Percentiles rank a stretch among this genome's conserved stretches.
phyloP scores from a whole-genome alignment of 1,284 basidiomycete genomes.

The Rhodotorula glutinis region DNA sequence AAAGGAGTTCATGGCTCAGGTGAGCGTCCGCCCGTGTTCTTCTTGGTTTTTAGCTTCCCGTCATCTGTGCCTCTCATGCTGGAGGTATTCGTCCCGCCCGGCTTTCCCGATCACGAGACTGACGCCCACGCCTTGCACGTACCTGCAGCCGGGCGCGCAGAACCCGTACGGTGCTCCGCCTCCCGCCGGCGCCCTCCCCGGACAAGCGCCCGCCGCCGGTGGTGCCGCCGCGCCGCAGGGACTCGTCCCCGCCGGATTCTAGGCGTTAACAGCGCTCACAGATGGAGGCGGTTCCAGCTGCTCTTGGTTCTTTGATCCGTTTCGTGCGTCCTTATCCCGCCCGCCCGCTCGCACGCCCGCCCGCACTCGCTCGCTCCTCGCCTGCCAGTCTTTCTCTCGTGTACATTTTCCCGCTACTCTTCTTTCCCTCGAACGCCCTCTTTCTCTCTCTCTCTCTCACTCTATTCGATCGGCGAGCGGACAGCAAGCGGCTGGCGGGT shows the following conservation, averaged over 20 bases:
- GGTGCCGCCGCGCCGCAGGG: conserved; percentile 15
- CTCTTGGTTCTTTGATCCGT: no score
- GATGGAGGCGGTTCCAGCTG: no score
- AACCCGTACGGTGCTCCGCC: conserved; percentile 30
- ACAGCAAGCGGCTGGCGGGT: no score
- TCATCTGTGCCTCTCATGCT: no score
- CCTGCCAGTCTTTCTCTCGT: background rate
- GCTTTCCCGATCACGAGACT: no score
- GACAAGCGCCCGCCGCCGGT: conserved; percentile 1
- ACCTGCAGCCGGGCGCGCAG: conserved; percentile 22
- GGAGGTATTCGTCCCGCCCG: no score
- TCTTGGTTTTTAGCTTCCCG: no score
- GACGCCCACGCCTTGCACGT: background rate
- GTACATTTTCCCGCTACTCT: background rate
- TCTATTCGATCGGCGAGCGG: no score
- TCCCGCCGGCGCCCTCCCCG: conserved; percentile 25
- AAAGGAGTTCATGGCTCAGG: conserved; percentile 86
- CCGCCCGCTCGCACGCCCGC: background rate
- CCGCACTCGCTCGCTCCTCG: background rate
- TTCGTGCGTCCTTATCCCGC: no score
- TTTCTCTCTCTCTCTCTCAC: background rate
- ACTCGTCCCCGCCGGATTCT: conserved; percentile 49
- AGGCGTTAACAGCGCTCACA: conserved; percentile 3
- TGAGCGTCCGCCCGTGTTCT: conserved; percentile 49
- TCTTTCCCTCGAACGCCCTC: background rate